A percentile compares a stretch with the other conserved stretches of the same genome.
phyloP scores from a whole-genome alignment of 2,329 filamentous ascomycete species.

The Ophidiomyces ophidiicola region DNA sequence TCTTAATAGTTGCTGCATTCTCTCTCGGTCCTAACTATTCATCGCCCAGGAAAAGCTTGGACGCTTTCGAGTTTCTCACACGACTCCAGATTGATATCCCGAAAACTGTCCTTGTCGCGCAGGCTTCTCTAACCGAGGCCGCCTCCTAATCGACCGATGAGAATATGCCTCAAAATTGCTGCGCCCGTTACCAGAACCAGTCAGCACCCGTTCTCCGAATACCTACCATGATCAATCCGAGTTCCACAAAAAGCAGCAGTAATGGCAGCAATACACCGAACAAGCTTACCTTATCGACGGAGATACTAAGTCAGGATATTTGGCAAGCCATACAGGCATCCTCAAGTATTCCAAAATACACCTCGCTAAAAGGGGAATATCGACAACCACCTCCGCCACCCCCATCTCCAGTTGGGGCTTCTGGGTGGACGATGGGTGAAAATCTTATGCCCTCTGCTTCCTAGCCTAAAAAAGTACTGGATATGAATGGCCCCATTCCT shows the following conservation, averaged over 20 bases:
- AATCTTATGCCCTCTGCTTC: background rate
- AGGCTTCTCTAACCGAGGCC: background rate
- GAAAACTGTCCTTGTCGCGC: too few relatives aligned
- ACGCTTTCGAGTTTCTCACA: too few relatives aligned
- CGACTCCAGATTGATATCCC: too few relatives aligned
- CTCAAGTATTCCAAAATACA: slow-evolving; percentile 23
- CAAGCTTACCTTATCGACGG: slow-evolving; percentile 10
- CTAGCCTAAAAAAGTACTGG: too few relatives aligned
- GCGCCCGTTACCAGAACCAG: slow-evolving; percentile 6
- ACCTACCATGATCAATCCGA: slow-evolving; percentile 2
- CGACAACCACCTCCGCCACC: slow-evolving; percentile 23
- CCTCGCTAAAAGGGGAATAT: slow-evolving; percentile 21
- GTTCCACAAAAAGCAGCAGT: background rate
- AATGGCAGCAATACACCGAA: background rate
- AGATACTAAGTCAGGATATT: slow-evolving; percentile 29
- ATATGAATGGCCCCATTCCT: too few relatives aligned
- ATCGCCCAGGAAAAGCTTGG: too few relatives aligned
- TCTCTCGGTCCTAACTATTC: too few relatives aligned
- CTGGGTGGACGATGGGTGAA: slow-evolving; percentile 1
- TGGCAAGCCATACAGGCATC: slow-evolving; percentile 29
- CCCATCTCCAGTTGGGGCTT: slow-evolving; percentile 22
- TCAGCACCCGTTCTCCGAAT: slow-evolving; percentile 1
- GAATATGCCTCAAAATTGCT: slow-evolving; percentile 10
- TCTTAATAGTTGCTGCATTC: too few relatives aligned
- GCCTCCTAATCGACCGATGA: background rate